Conservation (phyloP, 495 filamentous ascomycete genomes). For the Neurospora tetrasperma region DNA sequence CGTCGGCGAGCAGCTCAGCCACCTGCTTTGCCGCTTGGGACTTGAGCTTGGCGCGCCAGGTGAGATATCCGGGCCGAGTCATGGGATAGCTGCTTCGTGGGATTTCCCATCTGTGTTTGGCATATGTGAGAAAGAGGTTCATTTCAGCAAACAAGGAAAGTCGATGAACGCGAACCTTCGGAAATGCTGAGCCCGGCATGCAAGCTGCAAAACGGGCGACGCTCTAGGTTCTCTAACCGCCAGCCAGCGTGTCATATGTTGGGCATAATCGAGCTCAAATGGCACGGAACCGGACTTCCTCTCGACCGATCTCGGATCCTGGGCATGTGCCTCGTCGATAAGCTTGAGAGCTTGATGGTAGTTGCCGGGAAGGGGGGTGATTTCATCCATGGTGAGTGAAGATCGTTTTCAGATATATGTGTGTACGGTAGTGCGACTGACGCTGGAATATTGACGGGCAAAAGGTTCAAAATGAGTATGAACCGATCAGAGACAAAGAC, state of each 20-base stretch:
- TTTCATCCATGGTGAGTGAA: constrained; percentile 12
- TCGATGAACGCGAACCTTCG: constrained; percentile 19
- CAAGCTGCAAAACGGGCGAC: constrained; percentile 54
- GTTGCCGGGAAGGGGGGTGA: constrained; percentile 16
- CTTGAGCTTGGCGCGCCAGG: constrained; percentile 64
- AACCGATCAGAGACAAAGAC: background rate
- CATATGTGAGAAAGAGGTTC: background rate
- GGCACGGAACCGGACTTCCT: constrained; percentile 33
- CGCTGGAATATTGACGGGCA: background rate
- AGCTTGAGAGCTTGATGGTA: constrained; percentile 40
- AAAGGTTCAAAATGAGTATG: background rate
- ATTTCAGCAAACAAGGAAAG: background rate
- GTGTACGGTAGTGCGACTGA: background rate
- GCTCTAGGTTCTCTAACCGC: constrained; percentile 42
- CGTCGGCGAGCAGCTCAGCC: constrained; percentile 40
- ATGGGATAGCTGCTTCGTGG: constrained; percentile 58
- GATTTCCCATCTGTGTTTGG: constrained; percentile 61
- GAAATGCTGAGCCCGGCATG: constrained; percentile 75
- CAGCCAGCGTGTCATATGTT: constrained; percentile 66
- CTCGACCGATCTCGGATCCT: constrained; percentile 47
- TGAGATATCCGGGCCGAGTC: constrained; percentile 61
- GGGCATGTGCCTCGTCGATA: constrained; percentile 64
- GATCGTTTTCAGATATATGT: background rate
- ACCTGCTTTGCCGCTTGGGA: constrained; percentile 56
- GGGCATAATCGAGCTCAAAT: constrained; percentile 72